Percentiles rank a stretch among this genome's conserved stretches.
phyloP scores from a whole-genome alignment of 2,329 filamentous ascomycete genomes.

The Colletotrichum lentis region DNA sequence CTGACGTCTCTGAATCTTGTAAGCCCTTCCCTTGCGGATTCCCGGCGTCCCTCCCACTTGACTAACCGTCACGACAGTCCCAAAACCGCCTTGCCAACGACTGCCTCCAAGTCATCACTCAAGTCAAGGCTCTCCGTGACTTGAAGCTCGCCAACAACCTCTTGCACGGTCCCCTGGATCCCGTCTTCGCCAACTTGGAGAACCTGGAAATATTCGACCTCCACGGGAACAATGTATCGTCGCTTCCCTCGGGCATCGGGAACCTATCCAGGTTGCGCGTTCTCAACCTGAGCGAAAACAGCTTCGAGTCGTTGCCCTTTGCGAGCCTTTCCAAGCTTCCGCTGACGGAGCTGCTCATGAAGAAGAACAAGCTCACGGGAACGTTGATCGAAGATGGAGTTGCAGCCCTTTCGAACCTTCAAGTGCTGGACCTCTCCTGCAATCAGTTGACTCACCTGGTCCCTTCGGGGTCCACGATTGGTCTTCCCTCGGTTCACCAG shows the following conservation, averaged over 20 bases:
- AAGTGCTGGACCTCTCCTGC: slow-evolving; percentile 78
- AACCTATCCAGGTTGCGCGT: slow-evolving; percentile 74
- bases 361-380: slow-evolving; percentile 80
- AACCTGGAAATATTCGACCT: slow-evolving; percentile 84
- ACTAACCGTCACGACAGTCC: slow-evolving; percentile 63
- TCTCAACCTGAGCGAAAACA: slow-evolving; percentile 83
- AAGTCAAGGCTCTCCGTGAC: slow-evolving; percentile 77
- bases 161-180: slow-evolving; percentile 72
- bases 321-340: slow-evolving; percentile 72
- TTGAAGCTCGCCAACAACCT: slow-evolving; percentile 83
- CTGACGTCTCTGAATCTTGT: slow-evolving; percentile 86
- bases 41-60: background rate
- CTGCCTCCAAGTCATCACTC: slow-evolving; percentile 75
- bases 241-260: slow-evolving; percentile 72
- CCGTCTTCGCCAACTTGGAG: slow-evolving; percentile 68
- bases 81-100: slow-evolving; percentile 81
- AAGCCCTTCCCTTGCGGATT: slow-evolving; percentile 46
- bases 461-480: slow-evolving; percentile 56
- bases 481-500: slow-evolving; percentile 75
- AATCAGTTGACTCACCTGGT: slow-evolving; percentile 73
- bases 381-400: slow-evolving; percentile 73
- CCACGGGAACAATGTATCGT: slow-evolving; percentile 79
- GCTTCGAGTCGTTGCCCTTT: slow-evolving; percentile 75
- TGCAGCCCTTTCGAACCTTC: slow-evolving; percentile 68
- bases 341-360: slow-evolving; percentile 75